Evolutionary conservation across 2,329 filamentous ascomycete species (phyloP), one percentile per base, ranked within the genome.

Genomic region (Diaporthe australafricana): DNA sequence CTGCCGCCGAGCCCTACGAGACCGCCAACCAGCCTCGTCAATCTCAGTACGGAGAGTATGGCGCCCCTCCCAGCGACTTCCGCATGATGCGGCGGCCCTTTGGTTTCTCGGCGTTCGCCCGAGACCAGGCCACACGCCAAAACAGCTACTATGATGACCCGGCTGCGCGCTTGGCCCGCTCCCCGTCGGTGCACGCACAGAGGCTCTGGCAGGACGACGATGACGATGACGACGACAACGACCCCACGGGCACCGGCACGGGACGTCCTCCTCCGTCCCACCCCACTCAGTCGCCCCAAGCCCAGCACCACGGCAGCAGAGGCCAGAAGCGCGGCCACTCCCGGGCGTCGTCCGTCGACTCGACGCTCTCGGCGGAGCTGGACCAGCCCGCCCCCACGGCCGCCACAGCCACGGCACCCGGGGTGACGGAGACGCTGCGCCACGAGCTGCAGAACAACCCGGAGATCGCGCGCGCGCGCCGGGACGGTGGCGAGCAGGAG

Each of bases 131-230:
- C 45, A 30, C 30, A 8, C 42, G 60, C 2, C 45, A n/a, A 11
- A 27, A 27, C 30, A 65, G 35, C 60, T 30, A 65, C 60, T 65
- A 65, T 30, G 60, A 65, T 45, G 60, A 65, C 42, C 38, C 60
- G 11, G 30, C n/a, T 12, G n/a, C 20, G 14, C 60, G 60, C n/a
- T 65, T 42, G 60, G 45, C n/a, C 45, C 12, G 35, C 7, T 16
- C 16, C 56, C 38, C n/a, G 22, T 8, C 20, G 45, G 30, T 9
- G 14, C 45, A n/a, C 32, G 17, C 60, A 17, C 16, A 22, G 9
- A 6, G 17, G 17, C 14, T 7, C 12, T 14, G 42, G 5, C 17
- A 47, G 42, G 1, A 17, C 8, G 60, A 48, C 12, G 42, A 63
- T 17, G 57, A 63, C 5, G n/a, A 3, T 2, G 42, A 48, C 5